A percentile compares a stretch with the other conserved stretches of the same genome.
phyloP scores from a whole-genome alignment of 1,284 basidiomycete genomes.

The Neonothopanus nambi region DNA sequence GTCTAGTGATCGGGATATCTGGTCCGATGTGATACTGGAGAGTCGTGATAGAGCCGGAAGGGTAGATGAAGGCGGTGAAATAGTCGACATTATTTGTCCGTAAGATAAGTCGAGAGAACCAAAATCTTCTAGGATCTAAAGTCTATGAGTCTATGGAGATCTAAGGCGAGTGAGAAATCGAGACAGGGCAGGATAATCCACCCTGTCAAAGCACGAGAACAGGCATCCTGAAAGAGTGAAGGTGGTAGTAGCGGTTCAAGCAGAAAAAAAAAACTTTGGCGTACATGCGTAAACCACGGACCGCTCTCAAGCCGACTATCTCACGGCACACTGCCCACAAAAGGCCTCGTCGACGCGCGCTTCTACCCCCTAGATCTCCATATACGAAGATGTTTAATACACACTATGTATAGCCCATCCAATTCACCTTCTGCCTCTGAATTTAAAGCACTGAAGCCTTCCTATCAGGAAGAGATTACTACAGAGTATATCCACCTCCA shows the following conservation, averaged over 20 bases:
- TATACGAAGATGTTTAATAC: no score
- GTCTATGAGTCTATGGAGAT: slow-evolving; percentile 22
- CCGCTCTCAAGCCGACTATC: no score
- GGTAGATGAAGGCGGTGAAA: slow-evolving; percentile 21
- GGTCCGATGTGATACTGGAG: slow-evolving; percentile 25
- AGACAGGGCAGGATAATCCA: slow-evolving; percentile 23
- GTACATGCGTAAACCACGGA: no score
- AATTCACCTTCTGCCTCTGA: no score
- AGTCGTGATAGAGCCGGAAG: slow-evolving; percentile 45
- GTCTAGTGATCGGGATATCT: slow-evolving; percentile 32
- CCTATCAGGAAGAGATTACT: no score
- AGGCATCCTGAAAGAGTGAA: slow-evolving; percentile 33
- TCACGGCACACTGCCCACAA: no score
- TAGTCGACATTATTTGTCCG: slow-evolving; percentile 1
- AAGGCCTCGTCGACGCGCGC: no score
- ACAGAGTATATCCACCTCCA: no score
- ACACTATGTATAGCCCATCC: no score
- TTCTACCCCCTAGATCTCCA: no score
- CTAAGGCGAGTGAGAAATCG: neutral
- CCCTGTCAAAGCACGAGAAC: slow-evolving; percentile 36
- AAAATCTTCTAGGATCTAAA: slow-evolving; percentile 25
- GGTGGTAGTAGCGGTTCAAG: neutral
- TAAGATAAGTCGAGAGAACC: slow-evolving; percentile 13
- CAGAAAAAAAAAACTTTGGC: neutral
- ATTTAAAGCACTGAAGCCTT: no score